Base-by-base conservation (phyloP, 1,139 yeast genomes). In the Lodderomyces theae region DNA sequence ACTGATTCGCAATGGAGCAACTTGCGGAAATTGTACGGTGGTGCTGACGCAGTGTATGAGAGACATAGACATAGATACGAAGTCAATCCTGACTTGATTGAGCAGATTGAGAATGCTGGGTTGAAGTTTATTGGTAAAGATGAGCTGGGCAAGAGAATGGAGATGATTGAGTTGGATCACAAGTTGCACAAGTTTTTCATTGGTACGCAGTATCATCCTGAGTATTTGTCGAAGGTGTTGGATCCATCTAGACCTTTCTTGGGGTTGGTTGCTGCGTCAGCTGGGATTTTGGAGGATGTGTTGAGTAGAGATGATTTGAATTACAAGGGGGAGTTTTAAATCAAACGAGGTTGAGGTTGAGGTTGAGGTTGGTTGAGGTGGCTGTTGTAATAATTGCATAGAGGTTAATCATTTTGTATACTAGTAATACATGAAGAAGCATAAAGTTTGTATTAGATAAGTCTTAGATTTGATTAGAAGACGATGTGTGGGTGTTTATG, bases 21-120 rank as follows among this genome's bases (percentile, higher is more conserved):
- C 49, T 79, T 92, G 57, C 82, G 88, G 63, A 77, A 80, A 66
- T 75, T 94, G 44, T 92, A 94, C 63, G 95, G 95, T 42, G 80
- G 79, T 45, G 74, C 77, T 25, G 74, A 71, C 6, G 69, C 76
- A 37, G 94, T 90, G 40, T 73, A 74, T 51, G 99, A 92, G 72
- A 88, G 99, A 78, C 99, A 92, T 64, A 86, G 99, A 74, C 99
- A 92, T 66, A 83, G 99, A 71, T 92, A 94, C 63, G 98, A 92
- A 66, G 89, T 92, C 52, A 92, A 89, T 69, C 98, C 98, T 11
- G 77, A 77, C 49, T 73, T 86, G 57, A 84, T 90, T 49, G 70
- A 67, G 10, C 63, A 69, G 35, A 78, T 90, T 50, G 97, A 92
- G 65, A 63, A 64, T 4, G 72, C 83, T 41, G 98, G 98, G 11